These are phyloP conservation scores for Beauveria australis DNA, from an alignment of 2,329 filamentous ascomycete species.

Conservation along the genomic window DNA sequence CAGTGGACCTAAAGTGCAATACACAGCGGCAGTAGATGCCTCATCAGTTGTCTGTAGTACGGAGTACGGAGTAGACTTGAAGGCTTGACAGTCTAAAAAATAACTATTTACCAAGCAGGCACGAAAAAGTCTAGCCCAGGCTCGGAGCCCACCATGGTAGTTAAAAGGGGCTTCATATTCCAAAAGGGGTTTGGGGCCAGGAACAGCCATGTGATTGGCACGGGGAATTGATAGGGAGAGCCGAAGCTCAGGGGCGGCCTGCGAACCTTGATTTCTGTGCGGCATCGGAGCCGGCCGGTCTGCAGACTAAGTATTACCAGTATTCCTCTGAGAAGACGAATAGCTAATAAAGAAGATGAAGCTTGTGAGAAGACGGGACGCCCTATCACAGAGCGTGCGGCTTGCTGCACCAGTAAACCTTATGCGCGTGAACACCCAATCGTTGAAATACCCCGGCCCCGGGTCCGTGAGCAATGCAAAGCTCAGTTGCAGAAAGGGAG, in stretches of 20 bases:
- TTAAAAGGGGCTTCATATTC: background rate
- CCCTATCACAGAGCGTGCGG: background rate
- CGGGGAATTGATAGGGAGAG: slow-evolving; percentile 11
- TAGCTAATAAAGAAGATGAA: background rate
- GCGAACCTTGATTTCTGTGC: background rate
- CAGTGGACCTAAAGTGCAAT: too few species aligned
- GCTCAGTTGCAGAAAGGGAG: background rate
- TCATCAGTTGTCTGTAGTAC: too few species aligned
- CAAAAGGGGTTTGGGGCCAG: slow-evolving; percentile 12
- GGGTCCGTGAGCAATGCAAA: background rate
- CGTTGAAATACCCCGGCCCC: background rate
- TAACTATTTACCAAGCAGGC: too few species aligned
- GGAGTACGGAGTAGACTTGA: too few species aligned
- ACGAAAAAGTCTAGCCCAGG: background rate
- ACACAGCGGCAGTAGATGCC: too few species aligned
- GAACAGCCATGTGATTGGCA: slow-evolving; percentile 14
- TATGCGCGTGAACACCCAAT: background rate
- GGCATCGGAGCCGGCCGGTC: background rate
- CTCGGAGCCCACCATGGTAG: background rate
- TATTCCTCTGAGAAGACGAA: background rate
- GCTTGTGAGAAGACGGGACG: background rate
- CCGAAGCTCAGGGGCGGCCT: slow-evolving; percentile 7
- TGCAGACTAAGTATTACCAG: background rate
- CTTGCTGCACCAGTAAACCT: background rate
- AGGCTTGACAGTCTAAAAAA: background rate